phyloP scores from a whole-genome alignment of 1,284 basidiomycete species.

The Fomitopsis schrenkii region DNA sequence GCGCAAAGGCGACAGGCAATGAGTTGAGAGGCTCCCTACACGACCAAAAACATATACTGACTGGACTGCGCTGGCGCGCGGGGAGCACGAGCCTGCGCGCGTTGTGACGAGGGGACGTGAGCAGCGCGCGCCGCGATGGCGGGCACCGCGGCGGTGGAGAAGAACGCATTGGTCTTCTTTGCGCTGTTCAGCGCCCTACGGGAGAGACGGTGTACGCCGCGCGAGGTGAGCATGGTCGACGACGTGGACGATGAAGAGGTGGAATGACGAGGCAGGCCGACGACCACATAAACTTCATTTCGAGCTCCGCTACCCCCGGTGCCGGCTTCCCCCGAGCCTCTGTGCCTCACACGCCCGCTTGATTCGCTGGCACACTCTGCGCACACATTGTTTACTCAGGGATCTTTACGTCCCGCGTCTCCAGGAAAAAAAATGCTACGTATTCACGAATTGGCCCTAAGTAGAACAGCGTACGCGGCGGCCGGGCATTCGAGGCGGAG shows the following conservation, averaged over 20 bases:
- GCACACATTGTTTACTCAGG: not conserved
- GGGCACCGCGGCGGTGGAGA: constrained; percentile 61
- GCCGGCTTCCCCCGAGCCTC: constrained; percentile 30
- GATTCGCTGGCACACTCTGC: not conserved
- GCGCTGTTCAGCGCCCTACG: constrained; percentile 73
- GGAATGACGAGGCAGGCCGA: constrained; percentile 22
- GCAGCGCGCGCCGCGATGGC: constrained; percentile 33
- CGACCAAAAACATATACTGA: constrained; percentile 27
- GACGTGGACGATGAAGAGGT: constrained; percentile 29
- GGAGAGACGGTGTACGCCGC: constrained; percentile 79
- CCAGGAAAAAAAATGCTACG: not conserved
- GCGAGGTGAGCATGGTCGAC: constrained; percentile 69
- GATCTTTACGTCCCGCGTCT: not conserved
- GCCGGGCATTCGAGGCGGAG: not conserved
- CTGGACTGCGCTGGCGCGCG: constrained; percentile 40
- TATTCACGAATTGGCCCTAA: not conserved
- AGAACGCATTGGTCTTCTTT: constrained; percentile 72
- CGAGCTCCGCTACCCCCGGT: constrained; percentile 21
- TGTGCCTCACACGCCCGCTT: not conserved
- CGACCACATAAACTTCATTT: constrained; percentile 30
- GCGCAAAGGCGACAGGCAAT: not conserved
- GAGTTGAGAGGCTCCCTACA: not conserved
- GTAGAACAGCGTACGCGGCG: not conserved
- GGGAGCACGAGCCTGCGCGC: constrained; percentile 38
- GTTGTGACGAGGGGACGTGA: constrained; percentile 30